phyloP scores from a whole-genome alignment of 2,329 filamentous ascomycete species.

The Penicillium sp. region DNA sequence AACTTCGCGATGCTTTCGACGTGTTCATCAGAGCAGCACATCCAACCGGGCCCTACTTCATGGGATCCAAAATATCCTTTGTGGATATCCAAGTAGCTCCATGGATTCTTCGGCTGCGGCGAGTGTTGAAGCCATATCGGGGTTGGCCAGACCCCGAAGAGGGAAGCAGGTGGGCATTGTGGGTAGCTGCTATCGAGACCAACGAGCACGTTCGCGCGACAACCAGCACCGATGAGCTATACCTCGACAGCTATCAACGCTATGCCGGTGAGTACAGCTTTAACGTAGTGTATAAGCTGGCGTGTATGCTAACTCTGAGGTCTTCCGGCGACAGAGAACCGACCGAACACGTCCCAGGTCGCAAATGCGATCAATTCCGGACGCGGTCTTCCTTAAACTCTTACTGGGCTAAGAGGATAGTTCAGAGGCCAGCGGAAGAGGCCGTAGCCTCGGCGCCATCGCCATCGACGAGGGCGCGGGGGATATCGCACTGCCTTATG shows the following conservation, averaged over 20 bases:
- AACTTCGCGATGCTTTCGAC: slow-evolving; percentile 68
- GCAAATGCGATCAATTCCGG: slow-evolving; percentile 65
- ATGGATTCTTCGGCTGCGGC: slow-evolving; percentile 71
- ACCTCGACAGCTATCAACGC: slow-evolving; percentile 69
- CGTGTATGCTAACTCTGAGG: slow-evolving; percentile 13
- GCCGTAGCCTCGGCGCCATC: background rate
- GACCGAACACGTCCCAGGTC: slow-evolving; percentile 61
- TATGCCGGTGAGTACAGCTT: slow-evolving; percentile 55
- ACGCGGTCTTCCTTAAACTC: slow-evolving; percentile 52
- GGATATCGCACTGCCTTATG: slow-evolving; percentile 4
- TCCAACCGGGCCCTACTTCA: slow-evolving; percentile 70
- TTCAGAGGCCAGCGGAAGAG: background rate
- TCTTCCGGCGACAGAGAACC: slow-evolving; percentile 54
- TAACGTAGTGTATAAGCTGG: background rate
- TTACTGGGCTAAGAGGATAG: background rate
- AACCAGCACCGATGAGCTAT: slow-evolving; percentile 68
- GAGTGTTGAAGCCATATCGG: slow-evolving; percentile 67
- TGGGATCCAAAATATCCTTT: slow-evolving; percentile 60
- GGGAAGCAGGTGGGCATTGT: slow-evolving; percentile 68
- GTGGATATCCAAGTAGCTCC: slow-evolving; percentile 78
- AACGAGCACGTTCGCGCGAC: slow-evolving; percentile 68
- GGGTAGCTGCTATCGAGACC: slow-evolving; percentile 71
- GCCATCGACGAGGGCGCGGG: background rate
- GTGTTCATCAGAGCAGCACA: slow-evolving; percentile 63
- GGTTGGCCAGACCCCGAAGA: slow-evolving; percentile 68